Percentiles rank a stretch among this genome's conserved stretches.
Conservation (phyloP, 75 land plant genomes). For the Sequoia sempervirens region DNA sequence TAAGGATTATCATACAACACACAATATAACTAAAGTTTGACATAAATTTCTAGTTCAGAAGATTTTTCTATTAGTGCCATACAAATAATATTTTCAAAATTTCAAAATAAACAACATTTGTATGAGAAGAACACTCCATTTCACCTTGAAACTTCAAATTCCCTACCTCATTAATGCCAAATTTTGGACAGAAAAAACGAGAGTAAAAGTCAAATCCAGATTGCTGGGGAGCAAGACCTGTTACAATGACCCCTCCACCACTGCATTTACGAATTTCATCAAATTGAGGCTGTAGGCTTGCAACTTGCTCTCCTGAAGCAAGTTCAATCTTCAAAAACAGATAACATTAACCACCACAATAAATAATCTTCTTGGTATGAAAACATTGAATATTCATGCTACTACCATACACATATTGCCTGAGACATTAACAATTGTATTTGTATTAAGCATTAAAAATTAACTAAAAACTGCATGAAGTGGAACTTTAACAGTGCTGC, state of each 20-base stretch:
- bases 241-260: slow-evolving; percentile 49
- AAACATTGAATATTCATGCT: background rate
- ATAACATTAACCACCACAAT: background rate
- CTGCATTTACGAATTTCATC: slow-evolving; percentile 42
- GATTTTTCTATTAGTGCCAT: background rate
- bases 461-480: background rate
- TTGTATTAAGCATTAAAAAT: background rate
- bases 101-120: background rate
- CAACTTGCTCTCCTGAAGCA: slow-evolving; percentile 39
- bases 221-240: slow-evolving; percentile 43
- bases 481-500: background rate
- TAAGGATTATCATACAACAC: background rate
- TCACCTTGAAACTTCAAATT: background rate
- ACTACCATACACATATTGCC: background rate
- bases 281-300: slow-evolving; percentile 39
- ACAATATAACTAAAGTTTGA: background rate
- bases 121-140: background rate
- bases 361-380: background rate
- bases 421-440: background rate
- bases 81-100: background rate
- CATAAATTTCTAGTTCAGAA: background rate
- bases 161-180: slow-evolving; percentile 65
- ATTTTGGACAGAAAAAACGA: slow-evolving; percentile 66
- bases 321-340: slow-evolving; percentile 42
- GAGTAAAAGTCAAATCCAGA: slow-evolving; percentile 63